Evolutionary conservation across 2,329 filamentous ascomycete species (phyloP), one percentile per base, ranked within the genome.

Genomic region (Aureobasidium sp.): DNA sequence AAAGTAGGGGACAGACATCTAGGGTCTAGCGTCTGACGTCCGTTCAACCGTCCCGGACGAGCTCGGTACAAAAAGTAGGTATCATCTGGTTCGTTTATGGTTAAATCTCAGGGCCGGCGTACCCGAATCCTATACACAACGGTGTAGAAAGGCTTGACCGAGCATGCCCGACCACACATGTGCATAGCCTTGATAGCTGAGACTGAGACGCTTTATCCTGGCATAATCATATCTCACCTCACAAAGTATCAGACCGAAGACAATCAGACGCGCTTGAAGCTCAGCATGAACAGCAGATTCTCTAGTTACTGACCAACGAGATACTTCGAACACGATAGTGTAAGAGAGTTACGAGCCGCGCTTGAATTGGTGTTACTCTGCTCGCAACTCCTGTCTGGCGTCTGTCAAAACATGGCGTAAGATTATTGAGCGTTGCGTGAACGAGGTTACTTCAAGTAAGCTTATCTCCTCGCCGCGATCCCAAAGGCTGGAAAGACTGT

Each of bases 381-480:
- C 29, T 24, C 5, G 4, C 6, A n/a, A n/a, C 27, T 33, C 7
- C 27, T 56, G 33, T 44, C 24, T 17, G 19, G 33, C 47, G 33
- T 49, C 52, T 56, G 52, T 42, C 50, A 54, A 44, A 53, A 56
- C 27, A 33, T 58, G 40, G 29, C 40, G 40, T 31, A 47, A 58
- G 5, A 29, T 40, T 40, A 58, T 58, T 12, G 54, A 58, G 37
- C 54, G 54, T 58, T 58, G 29, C 12, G 24, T 27, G 22, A 19
- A 37, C 6, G 40, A 58, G 29, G 54, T 37, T 58, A 35, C 40
- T 45, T 9, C 29, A 37, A 47, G 54, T 58, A 58, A 58, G 54
- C 54, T 58, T 58, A 42, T 58, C 39, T 58, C 24, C 42, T 22
- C 54, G 42, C 19, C 37, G 54, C 3, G 54, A 47, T 58, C 29